phyloP scores from a whole-genome alignment of 225 moss, liverwort and hornwort genomes.

The Straminergon stramineum region DNA sequence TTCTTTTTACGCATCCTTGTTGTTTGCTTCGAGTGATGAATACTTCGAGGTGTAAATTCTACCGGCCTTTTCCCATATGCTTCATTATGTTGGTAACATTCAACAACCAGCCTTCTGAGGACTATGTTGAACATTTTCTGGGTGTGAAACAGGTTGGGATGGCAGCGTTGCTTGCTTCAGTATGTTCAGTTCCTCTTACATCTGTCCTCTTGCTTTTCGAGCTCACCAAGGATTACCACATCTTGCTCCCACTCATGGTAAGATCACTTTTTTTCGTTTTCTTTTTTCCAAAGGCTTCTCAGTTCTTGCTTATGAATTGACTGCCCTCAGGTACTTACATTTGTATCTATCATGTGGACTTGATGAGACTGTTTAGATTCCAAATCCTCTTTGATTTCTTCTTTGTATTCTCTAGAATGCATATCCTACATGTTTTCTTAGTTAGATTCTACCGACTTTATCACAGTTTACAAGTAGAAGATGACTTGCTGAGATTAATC shows the following conservation, averaged over 20 bases:
- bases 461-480: neutral
- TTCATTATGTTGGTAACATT: neutral
- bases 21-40: neutral
- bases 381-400: neutral
- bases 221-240: slow-evolving; percentile 97
- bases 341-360: neutral
- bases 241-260: slow-evolving; percentile 98
- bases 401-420: neutral
- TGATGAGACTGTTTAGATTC: neutral
- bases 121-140: neutral
- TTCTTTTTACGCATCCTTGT: neutral
- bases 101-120: neutral
- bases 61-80: neutral
- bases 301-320: neutral
- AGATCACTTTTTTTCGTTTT: neutral
- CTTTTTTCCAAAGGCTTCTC: neutral
- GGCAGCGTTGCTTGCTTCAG: slow-evolving; percentile 96
- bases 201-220: slow-evolving; percentile 96
- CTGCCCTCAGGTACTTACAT: neutral
- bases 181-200: slow-evolving; percentile 96
- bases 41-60: neutral
- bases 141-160: slow-evolving; percentile 79
- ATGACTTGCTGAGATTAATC: neutral
- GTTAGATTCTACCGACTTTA: neutral
- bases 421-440: neutral